A percentile compares a stretch with the other conserved stretches of the same genome.
phyloP scores from a whole-genome alignment of 345 rosid species.

The Anacardium occidentale region DNA sequence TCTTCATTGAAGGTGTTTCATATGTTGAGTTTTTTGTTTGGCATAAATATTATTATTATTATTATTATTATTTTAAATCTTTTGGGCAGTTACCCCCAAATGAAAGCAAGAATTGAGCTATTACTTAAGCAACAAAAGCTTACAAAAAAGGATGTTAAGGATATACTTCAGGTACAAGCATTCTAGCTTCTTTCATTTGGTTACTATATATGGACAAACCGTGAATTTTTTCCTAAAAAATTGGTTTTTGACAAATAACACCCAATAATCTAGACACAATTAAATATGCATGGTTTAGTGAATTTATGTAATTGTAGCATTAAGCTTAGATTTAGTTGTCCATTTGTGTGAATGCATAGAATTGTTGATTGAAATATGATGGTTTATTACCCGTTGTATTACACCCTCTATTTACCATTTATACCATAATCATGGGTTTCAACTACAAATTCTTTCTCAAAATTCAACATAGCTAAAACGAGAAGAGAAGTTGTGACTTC shows the following conservation, averaged over 20 bases:
- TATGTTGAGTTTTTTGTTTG: slow-evolving; percentile 1
- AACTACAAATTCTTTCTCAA: too few species aligned
- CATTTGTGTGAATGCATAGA: too few species aligned
- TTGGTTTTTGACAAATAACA: neutral
- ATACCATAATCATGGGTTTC: too few species aligned
- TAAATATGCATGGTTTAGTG: too few species aligned
- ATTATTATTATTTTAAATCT: neutral
- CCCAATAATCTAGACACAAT: neutral
- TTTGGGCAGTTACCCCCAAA: slow-evolving; percentile 59
- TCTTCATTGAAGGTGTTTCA: slow-evolving; percentile 12
- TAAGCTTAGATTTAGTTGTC: too few species aligned
- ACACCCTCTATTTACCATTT: too few species aligned
- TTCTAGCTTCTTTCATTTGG: neutral
- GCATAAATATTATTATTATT: too few species aligned
- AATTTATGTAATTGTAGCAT: too few species aligned
- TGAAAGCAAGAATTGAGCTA: slow-evolving; percentile 82
- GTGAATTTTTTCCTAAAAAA: neutral
- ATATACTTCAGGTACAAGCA: slow-evolving; percentile 75
- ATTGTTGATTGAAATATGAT: too few species aligned
- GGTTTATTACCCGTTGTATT: too few species aligned
- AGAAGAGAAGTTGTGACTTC: too few species aligned
- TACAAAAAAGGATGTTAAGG: slow-evolving; percentile 60
- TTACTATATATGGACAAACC: neutral
- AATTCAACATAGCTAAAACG: too few species aligned
- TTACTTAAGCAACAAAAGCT: slow-evolving; percentile 91